These are phyloP conservation scores for Batrachochytrium dendrobatidis DNA, from an alignment of 371 early-diverging fungal species.

Conservation along the genomic window DNA sequence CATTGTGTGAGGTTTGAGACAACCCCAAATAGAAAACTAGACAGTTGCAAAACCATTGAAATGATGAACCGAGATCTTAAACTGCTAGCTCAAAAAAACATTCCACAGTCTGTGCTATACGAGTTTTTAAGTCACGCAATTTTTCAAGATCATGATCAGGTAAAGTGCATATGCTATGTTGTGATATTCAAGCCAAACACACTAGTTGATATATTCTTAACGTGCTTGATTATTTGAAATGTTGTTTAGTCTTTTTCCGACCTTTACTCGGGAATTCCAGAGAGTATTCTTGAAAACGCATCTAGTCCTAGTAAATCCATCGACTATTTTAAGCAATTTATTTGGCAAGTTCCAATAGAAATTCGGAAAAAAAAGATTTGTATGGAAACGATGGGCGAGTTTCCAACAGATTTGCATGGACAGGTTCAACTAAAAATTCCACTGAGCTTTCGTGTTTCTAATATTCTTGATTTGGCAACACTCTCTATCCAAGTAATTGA, in stretches of 20 bases:
- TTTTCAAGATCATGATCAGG: background rate
- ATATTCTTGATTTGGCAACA: background rate
- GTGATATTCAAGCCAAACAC: background rate
- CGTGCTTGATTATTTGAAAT: no score
- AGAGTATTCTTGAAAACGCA: background rate
- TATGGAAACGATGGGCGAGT: background rate
- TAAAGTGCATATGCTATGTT: background rate
- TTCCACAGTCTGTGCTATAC: background rate
- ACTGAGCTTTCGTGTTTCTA: background rate
- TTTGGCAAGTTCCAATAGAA: background rate
- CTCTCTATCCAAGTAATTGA: background rate
- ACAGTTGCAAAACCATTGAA: background rate
- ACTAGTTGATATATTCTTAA: no score
- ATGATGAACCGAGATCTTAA: background rate
- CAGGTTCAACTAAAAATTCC: background rate
- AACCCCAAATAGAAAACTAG: background rate
- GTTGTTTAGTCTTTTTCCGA: background rate
- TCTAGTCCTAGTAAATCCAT: background rate
- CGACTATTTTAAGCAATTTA: background rate
- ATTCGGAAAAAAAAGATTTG: background rate
- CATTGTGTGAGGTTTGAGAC: background rate
- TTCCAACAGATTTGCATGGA: background rate
- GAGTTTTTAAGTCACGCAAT: slow-evolving; percentile 1
- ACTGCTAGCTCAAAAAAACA: background rate
- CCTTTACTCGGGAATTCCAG: background rate